These are phyloP conservation scores for Fusarium anguioides DNA, from an alignment of 2,329 filamentous ascomycete species.

Conservation along the genomic window DNA sequence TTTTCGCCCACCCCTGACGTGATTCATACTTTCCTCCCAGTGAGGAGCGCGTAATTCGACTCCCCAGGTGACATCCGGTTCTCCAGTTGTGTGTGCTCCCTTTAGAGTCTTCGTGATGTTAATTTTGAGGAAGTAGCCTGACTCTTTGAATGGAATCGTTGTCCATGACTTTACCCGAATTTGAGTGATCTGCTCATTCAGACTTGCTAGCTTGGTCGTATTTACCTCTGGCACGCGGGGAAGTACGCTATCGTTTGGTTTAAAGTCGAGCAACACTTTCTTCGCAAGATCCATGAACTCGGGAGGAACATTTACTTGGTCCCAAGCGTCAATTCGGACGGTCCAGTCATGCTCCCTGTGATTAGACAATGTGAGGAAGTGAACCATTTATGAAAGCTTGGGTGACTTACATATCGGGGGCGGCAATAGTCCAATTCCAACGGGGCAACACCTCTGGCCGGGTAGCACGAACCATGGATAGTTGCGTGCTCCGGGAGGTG, in stretches of 20 bases:
- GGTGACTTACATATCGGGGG: slow-evolving; percentile 51
- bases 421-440: slow-evolving; percentile 49
- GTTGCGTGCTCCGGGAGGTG: slow-evolving; percentile 12
- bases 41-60: slow-evolving; percentile 50
- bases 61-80: slow-evolving; percentile 45
- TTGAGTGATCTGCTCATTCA: slow-evolving; percentile 23
- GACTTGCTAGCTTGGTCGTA: slow-evolving; percentile 9
- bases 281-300: slow-evolving; percentile 37
- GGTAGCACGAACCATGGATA: slow-evolving; percentile 40
- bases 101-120: slow-evolving; percentile 47
- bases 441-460: slow-evolving; percentile 38
- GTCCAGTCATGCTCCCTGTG: slow-evolving; percentile 51
- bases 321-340: slow-evolving; percentile 46
- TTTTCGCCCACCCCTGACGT: slow-evolving; percentile 41
- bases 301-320: slow-evolving; percentile 30
- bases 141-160: slow-evolving; percentile 47
- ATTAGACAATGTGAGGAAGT: slow-evolving; percentile 14
- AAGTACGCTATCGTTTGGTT: slow-evolving; percentile 3
- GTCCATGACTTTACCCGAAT: slow-evolving; percentile 45
- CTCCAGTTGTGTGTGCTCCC: slow-evolving; percentile 15
- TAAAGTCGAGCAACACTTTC: slow-evolving; percentile 33
- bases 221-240: slow-evolving; percentile 30
- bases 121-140: slow-evolving; percentile 50
- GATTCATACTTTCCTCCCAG: slow-evolving; percentile 53
- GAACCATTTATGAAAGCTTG: too few relatives aligned